phyloP scores from a whole-genome alignment of 108 stramenopile genomes.

The Nannochloropsis oceanica region DNA sequence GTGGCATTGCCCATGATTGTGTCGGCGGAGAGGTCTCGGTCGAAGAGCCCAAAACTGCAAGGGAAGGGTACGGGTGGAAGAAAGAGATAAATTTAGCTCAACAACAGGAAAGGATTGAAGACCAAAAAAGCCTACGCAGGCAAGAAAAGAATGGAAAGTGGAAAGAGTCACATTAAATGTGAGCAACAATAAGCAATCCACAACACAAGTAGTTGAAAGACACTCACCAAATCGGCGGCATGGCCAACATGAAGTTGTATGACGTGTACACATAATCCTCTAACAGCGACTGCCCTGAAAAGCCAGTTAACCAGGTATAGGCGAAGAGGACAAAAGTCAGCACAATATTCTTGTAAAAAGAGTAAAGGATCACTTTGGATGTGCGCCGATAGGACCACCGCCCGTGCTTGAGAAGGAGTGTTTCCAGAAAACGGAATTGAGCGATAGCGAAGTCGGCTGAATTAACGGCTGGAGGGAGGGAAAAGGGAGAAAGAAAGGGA shows the following conservation, averaged over 20 bases:
- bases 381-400: slow-evolving; percentile 83
- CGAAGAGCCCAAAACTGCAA: slow-evolving; percentile 6
- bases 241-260: slow-evolving; percentile 34
- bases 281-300: slow-evolving; percentile 33
- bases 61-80: background rate
- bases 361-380: slow-evolving; percentile 70
- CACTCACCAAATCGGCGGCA: slow-evolving; percentile 19
- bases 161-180: background rate
- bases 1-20: background rate
- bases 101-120: too few species aligned
- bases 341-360: slow-evolving; percentile 95
- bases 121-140: background rate
- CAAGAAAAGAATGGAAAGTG: background rate
- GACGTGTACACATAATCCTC: slow-evolving; percentile 32
- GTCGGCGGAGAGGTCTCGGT: slow-evolving; percentile 1
- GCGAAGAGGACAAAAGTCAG: slow-evolving; percentile 61
- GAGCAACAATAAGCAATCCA: background rate
- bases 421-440: slow-evolving; percentile 51
- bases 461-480: slow-evolving; percentile 30
- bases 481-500: background rate
- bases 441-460: slow-evolving; percentile 41
- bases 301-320: slow-evolving; percentile 24
- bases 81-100: too few species aligned
- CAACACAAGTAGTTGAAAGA: background rate
- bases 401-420: slow-evolving; percentile 84